Evolutionary conservation across 805 yeast genomes (phyloP), one percentile per base, ranked within the genome.

Genomic region (Allodekkera sacchari): DNA sequence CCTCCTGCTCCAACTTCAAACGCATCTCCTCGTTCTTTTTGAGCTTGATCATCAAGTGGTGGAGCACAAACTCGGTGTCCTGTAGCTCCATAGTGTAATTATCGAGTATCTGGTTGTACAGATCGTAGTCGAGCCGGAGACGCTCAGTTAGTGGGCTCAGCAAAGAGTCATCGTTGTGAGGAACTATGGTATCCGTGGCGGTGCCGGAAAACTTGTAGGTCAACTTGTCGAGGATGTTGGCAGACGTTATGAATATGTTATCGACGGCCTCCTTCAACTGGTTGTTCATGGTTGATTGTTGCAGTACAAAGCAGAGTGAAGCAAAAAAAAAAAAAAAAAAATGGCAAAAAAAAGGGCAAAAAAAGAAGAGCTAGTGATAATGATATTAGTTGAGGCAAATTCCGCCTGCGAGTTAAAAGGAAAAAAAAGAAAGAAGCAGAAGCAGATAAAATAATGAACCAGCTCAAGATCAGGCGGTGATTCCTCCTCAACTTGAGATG

Each of bases 191-290:
- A 9, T 36, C 35, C 2, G 54, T 48, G 9, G 53, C 51, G 12
- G 46, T 42, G 4, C 41, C 21, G 2, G 50, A 41, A 7, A 52
- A 27, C 27, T 42, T 38, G 26, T 54, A 53, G 1, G 55, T 46
- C 13, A 53, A 32, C 18, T 50, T 47, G 33, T 56, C 61, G 25
- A 56, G 32, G 10, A 55, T 47, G 7, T 50, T 46, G 3, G 57
- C 59, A n/a, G 56, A 46, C 1, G 59, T 48, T 15, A 56, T 42
- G 22, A 56, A 50, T 5, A 56, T 42, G 24, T 53, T 54, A 32
- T 54, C 44, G 2, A 57, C 55, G 6, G 59, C 44, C n/a, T 44
- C 52, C 22, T 44, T 43, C n/a, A 55, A 36, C 7, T 40, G 21
- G 29, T 47, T 50, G 14, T 43, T 44, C 59, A 52, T 53, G 7